Base-by-base conservation (phyloP, 176 grass and related monocot species). In the Juncus inflexus region DNA sequence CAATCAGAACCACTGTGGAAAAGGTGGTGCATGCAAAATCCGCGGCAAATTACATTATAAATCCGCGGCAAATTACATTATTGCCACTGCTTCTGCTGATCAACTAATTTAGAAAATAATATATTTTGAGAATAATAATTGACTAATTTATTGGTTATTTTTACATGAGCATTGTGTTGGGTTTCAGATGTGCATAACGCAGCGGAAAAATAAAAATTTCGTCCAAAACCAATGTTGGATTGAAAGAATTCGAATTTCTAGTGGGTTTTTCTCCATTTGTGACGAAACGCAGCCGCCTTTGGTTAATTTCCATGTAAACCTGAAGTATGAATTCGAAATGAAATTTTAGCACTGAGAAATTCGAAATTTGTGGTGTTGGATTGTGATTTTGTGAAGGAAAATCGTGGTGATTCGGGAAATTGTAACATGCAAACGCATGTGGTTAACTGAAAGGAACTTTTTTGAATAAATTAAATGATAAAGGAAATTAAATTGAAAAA, bases 271-370 rank as follows among this genome's bases (percentile, higher is more conserved):
- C 49, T 79, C 68, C 76, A 72, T 64, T 79, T 43, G 55, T 16
- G 7, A 45, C 59, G 51, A 55, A 41, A 45, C 49, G 28, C 7
- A 28, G 19, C 19, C 54, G 12, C 9, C 10, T 12, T 58, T 40
- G 40, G 54, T 16, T 71, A 58, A 71, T 58, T 71, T 71, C 67
- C 67, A 71, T 71, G 38, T 71, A 59, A 71, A 71, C 67, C 67
- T 71, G 37, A 59, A 59, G 42, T 42, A 56, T 71, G 8, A 15
- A 58, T 6, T 16, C 4, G 41, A 40, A 13, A 55, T 47, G 43
- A 9, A 0, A 9, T 55, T 40, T 9, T 58, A 51, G 42, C 51
- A 68, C 55, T 3, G 35, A 3, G 12, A 40, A 57, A 10, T 57
- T 40, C 7, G 50, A 69, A 41, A 36, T 49, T 52, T 4, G 12